Evolutionary conservation across 1,139 yeast genomes (phyloP).

Genomic region (Schwanniomyces etchellsii): DNA sequence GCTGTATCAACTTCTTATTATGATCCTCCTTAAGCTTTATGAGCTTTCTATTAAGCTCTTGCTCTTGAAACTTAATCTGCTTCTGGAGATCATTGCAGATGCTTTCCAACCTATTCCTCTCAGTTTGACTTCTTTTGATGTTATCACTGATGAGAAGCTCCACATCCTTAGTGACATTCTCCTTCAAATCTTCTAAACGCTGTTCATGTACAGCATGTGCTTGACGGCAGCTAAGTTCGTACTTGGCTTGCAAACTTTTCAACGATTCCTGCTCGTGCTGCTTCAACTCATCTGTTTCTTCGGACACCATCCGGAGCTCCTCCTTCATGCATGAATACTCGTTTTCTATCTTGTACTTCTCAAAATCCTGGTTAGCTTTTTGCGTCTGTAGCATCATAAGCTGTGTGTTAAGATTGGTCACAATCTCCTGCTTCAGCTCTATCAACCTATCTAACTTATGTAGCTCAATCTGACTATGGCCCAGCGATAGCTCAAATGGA

Average conservation of each 20-base stretch:
- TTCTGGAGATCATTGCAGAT: conserved; percentile 6
- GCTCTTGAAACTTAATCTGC: conserved; percentile 13
- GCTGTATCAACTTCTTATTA: conserved; percentile 13
- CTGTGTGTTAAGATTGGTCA: conserved; percentile 15
- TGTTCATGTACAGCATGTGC: conserved; percentile 25
- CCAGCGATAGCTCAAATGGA: conserved; percentile 6
- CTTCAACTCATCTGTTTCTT: conserved; percentile 26
- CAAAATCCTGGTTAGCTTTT: conserved; percentile 28
- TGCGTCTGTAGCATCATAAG: conserved; percentile 32
- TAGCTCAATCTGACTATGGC: conserved; percentile 9
- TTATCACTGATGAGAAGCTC: conserved; percentile 29
- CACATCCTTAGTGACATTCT: conserved; percentile 25
- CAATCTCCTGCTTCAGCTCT: conserved; percentile 12
- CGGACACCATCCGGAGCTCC: conserved; percentile 14
- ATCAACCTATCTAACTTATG: conserved; percentile 10
- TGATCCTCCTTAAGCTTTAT: conserved; percentile 24
- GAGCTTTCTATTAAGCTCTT: conserved; percentile 18
- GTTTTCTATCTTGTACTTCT: conserved; percentile 35
- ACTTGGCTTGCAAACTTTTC: conserved; percentile 26
- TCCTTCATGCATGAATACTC: conserved; percentile 19
- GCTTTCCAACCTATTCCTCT: conserved; percentile 6
- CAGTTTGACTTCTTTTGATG: conserved; percentile 18
- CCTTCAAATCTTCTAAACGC: conserved; percentile 31
- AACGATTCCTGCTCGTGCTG: conserved; percentile 21
- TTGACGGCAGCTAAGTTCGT: conserved; percentile 27